Base-by-base conservation (phyloP, 108 stramenopile genomes). In the Cyclotella baltica region DNA sequence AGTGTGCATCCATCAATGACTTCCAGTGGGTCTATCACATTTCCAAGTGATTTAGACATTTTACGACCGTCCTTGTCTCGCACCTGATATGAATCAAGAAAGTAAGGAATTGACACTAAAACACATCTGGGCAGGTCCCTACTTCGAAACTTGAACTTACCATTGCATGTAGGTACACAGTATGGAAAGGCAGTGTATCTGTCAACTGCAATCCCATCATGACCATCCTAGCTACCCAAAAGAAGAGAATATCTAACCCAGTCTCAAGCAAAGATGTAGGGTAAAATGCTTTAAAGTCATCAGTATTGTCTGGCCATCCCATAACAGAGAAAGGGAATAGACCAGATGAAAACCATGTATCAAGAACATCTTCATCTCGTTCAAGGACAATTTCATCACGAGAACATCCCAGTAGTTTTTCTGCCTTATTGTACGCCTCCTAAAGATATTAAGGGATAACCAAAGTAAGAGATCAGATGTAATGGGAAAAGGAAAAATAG, bases 211-310 rank as follows among this genome's bases (percentile, higher is more conserved):
- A 90, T 46, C 98, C 96, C 97, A 99, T 98, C 98, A 99, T 99
- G 37, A 99, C 99, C 99, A 99, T 99, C 75, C 99, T 88, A 30
- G 99, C 99, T 38, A 99, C 99, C 99, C 99, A 99, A 86, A 99
- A 99, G 91, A 99, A 99, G 50, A 99, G 89, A 88, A 99, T 99
- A 82, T 99, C 99, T 67, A 91, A 87, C 11, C 99, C 99, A 28
- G 99, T 99, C 81, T 99, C 99, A 28, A 99, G 94, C 40, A 99
- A 87, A n/a, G 93, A 93, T n/a, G 96, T 98, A 19, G 99, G 99
- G 77, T 96, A 99, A 74, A 99, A 99, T 18, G 97, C 98, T 85
- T 98, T 87, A 57, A 98, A 67, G 76, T 99, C 99, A 36, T 86
- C 95, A 16, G 96, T 96, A 36, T 96, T 51, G 47, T 97, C 91